A percentile compares a stretch with the other conserved stretches of the same genome.
These are phyloP conservation scores for Microdochium paspali DNA, from an alignment of 2,329 filamentous ascomycete genomes.

Conservation along the genomic window DNA sequence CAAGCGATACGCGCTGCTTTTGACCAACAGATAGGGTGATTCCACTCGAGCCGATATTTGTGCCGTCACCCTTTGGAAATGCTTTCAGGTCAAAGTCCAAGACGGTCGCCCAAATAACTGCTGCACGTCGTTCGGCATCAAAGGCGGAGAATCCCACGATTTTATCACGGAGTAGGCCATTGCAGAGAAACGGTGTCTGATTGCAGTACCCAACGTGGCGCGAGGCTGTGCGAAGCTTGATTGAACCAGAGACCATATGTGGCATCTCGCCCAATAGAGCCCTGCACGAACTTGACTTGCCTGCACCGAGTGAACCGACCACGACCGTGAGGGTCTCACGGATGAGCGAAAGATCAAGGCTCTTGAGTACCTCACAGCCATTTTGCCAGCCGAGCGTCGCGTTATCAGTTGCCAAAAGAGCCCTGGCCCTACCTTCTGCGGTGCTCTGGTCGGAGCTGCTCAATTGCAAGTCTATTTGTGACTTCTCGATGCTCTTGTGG, in stretches of 20 bases:
- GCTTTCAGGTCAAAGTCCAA: slow-evolving; percentile 18
- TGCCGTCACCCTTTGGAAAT: slow-evolving; percentile 25
- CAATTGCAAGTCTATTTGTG: slow-evolving; percentile 22
- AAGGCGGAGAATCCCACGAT: slow-evolving; percentile 18
- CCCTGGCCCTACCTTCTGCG: too few species aligned
- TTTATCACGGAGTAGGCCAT: slow-evolving; percentile 19
- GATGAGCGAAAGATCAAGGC: slow-evolving; percentile 22
- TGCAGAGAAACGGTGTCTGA: slow-evolving; percentile 24
- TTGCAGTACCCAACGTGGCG: slow-evolving; percentile 25
- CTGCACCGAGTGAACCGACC: slow-evolving; percentile 31
- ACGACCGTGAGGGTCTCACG: slow-evolving; percentile 25
- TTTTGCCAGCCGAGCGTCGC: too few species aligned
- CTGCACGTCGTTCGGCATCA: slow-evolving; percentile 13
- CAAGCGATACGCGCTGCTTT: slow-evolving; percentile 28
- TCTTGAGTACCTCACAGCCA: slow-evolving; percentile 10
- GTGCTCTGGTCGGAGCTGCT: slow-evolving; percentile 5
- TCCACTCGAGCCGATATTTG: slow-evolving; percentile 32
- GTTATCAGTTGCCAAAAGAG: too few species aligned
- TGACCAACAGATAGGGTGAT: slow-evolving; percentile 36
- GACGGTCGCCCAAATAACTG: slow-evolving; percentile 16
- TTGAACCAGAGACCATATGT: slow-evolving; percentile 10
- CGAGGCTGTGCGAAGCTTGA: slow-evolving; percentile 9
- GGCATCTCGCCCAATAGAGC: slow-evolving; percentile 27
- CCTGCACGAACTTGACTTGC: slow-evolving; percentile 33
- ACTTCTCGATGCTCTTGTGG: too few species aligned